Evolutionary conservation across 495 filamentous ascomycete genomes (phyloP).

Genomic region (Penicillium fimorum): DNA sequence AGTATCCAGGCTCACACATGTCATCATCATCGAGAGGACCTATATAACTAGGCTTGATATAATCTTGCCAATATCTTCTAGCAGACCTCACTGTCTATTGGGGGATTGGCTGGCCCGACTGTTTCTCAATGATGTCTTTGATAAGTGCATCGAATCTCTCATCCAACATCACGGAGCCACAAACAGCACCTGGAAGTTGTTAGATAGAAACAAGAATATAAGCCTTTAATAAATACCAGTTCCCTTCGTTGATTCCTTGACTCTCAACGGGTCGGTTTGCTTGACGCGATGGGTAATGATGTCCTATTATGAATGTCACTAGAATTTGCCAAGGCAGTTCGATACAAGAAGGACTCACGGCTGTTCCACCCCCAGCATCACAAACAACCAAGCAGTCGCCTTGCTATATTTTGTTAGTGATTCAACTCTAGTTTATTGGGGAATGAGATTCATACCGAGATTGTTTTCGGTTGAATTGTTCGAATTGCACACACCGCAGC

Average conservation of each 20-base stretch:
- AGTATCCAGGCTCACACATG: constrained; percentile 12
- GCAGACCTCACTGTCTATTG: background rate
- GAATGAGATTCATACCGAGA: constrained; percentile 16
- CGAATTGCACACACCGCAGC: constrained; percentile 54
- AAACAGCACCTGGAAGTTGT: constrained; percentile 42
- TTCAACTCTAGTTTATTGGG: background rate
- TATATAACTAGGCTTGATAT: constrained; percentile 21
- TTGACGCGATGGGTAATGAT: constrained; percentile 40
- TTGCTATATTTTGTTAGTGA: constrained; percentile 22
- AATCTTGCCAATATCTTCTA: constrained; percentile 25
- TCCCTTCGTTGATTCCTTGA: constrained; percentile 25
- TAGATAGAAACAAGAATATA: background rate
- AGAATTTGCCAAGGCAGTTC: background rate
- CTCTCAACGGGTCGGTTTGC: constrained; percentile 11
- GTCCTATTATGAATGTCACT: constrained; percentile 33
- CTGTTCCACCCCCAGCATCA: constrained; percentile 61
- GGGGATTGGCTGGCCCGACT: constrained; percentile 10
- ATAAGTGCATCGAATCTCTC: constrained; percentile 47
- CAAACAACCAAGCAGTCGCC: constrained; percentile 52
- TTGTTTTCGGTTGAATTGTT: constrained; percentile 27
- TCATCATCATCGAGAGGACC: constrained; percentile 8
- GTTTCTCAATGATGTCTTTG: constrained; percentile 24
- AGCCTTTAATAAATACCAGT: constrained; percentile 16
- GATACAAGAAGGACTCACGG: constrained; percentile 35
- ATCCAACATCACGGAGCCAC: constrained; percentile 58